Evolutionary conservation across 2,329 filamentous ascomycete genomes (phyloP).

Genomic region (Dothideomycetes sp.): DNA sequence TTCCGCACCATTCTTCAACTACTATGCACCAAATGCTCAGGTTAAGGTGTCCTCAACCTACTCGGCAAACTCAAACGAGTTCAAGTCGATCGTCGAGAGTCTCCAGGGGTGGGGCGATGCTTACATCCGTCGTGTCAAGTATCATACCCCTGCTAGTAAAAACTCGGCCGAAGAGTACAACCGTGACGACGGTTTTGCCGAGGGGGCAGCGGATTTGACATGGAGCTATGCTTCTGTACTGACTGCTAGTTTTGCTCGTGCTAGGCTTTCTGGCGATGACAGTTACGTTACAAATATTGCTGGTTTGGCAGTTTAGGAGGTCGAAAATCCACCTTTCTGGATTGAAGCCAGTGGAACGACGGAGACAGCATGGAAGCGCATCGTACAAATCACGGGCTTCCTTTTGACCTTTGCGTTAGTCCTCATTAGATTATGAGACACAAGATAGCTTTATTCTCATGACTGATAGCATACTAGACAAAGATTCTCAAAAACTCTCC

Average conservation of each 20-base stretch:
- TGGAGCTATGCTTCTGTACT: slow-evolving; percentile 28
- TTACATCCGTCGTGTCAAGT: slow-evolving; percentile 26
- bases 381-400: neutral
- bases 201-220: slow-evolving; percentile 26
- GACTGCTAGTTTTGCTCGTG: slow-evolving; percentile 24
- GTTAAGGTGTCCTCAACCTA: slow-evolving; percentile 20
- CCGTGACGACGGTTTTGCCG: slow-evolving; percentile 20
- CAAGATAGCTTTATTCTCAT: slow-evolving; percentile 4
- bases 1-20: slow-evolving; percentile 27
- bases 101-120: slow-evolving; percentile 28
- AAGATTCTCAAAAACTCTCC: slow-evolving; percentile 62
- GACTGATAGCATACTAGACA: slow-evolving; percentile 27
- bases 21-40: slow-evolving; percentile 23
- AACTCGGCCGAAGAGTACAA: slow-evolving; percentile 26
- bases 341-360: neutral
- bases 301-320: slow-evolving; percentile 6
- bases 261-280: slow-evolving; percentile 13
- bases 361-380: neutral
- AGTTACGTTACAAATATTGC: slow-evolving; percentile 2
- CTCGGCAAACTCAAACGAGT: slow-evolving; percentile 17
- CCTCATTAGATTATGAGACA: neutral
- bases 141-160: slow-evolving; percentile 22
- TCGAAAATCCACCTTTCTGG: no score
- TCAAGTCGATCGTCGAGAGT: slow-evolving; percentile 18
- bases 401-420: slow-evolving; percentile 3